phyloP scores from a whole-genome alignment of 2,329 filamentous ascomycete species.

The Pseudocercospora ulei region DNA sequence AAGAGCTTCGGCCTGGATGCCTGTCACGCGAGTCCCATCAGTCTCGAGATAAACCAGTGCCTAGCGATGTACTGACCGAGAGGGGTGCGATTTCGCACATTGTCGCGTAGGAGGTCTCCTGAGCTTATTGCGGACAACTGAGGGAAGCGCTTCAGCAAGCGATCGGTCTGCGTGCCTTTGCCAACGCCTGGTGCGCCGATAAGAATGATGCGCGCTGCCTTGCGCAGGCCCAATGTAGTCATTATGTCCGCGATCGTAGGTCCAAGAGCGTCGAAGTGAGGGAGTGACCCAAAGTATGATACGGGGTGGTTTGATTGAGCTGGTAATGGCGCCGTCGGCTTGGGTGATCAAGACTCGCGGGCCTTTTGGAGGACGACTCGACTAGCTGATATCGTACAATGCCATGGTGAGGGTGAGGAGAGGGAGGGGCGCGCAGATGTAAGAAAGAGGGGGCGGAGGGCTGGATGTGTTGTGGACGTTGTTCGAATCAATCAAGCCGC shows the following conservation, averaged over 20 bases:
- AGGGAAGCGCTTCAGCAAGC: constrained; percentile 75
- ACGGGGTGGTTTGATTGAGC: background rate
- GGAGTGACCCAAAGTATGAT: background rate
- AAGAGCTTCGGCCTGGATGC: constrained; percentile 78
- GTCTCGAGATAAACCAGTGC: background rate
- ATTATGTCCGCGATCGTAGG: constrained; percentile 7
- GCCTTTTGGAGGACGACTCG: constrained; percentile 8
- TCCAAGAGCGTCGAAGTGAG: background rate
- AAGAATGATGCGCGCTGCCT: constrained; percentile 83
- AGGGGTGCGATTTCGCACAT: constrained; percentile 80
- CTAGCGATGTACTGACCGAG: constrained; percentile 53
- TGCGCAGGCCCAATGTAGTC: constrained; percentile 39
- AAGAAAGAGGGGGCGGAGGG: constrained; percentile 4
- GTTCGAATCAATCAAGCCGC: constrained; percentile 4
- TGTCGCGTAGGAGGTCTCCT: constrained; percentile 80
- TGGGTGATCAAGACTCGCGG: constrained; percentile 16
- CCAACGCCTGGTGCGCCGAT: constrained; percentile 93
- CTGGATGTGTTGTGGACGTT: constrained; percentile 6
- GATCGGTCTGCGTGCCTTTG: constrained; percentile 86
- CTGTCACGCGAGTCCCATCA: constrained; percentile 40
- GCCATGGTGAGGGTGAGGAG: constrained; percentile 16
- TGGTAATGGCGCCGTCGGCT: constrained; percentile 3
- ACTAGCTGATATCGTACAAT: constrained; percentile 28
- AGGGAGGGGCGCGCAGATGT: constrained; percentile 1
- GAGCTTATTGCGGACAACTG: constrained; percentile 87